Evolutionary conservation across 495 filamentous ascomycete genomes (phyloP).

Genomic region (Podospora pseudopauciseta): DNA sequence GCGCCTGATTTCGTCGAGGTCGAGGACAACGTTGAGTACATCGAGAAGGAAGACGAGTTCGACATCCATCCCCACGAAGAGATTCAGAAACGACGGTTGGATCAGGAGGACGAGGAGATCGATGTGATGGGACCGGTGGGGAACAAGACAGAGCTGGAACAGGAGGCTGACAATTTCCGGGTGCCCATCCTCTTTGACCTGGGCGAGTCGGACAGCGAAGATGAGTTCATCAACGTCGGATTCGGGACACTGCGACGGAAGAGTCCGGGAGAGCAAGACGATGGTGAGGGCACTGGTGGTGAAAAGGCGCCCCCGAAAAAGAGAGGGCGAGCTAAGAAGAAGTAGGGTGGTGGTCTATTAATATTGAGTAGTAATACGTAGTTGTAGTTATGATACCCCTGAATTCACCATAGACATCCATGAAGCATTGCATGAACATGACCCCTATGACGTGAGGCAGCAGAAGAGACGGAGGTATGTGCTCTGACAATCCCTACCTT

Average conservation of each 20-base stretch:
- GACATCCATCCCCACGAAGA: conserved; percentile 96
- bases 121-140: conserved; percentile 75
- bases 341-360: not conserved
- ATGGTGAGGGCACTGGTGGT: conserved; percentile 33
- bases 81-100: conserved; percentile 82
- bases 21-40: conserved; percentile 95
- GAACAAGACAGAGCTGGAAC: conserved; percentile 54
- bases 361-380: not conserved
- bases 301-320: conserved; percentile 36
- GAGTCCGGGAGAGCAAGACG: conserved; percentile 52
- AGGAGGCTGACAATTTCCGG: conserved; percentile 62
- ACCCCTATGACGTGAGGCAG: not conserved
- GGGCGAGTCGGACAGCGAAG: conserved; percentile 69
- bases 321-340: conserved; percentile 28
- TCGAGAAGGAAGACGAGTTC: conserved; percentile 94
- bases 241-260: conserved; percentile 79
- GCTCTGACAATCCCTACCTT: not conserved
- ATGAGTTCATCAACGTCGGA: conserved; percentile 82
- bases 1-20: conserved; percentile 97
- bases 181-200: conserved; percentile 88
- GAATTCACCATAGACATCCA: not conserved
- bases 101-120: conserved; percentile 79
- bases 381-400: not conserved
- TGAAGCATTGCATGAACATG: not conserved
- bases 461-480: not conserved